These are phyloP conservation scores for Phytophthora agathidicida DNA, from an alignment of 352 stramenopile genomes.

Conservation along the genomic window DNA sequence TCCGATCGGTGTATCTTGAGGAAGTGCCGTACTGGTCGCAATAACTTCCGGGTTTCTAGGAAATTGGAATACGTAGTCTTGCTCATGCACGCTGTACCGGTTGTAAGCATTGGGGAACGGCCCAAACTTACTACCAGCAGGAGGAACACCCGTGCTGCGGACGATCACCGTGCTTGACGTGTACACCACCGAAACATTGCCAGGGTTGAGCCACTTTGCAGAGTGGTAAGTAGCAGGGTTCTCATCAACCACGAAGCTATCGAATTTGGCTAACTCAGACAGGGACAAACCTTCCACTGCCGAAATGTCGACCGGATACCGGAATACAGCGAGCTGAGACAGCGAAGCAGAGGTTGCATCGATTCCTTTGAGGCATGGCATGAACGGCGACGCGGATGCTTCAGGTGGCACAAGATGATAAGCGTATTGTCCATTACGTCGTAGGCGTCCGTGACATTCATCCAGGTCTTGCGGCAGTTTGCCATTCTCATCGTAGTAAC, in stretches of 20 bases:
- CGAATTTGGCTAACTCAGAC: conserved; percentile 48
- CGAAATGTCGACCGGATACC: conserved; percentile 49
- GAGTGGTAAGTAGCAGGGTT: conserved; percentile 28
- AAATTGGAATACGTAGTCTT: conserved; percentile 76
- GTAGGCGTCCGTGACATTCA: conserved; percentile 58
- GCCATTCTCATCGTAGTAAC: conserved; percentile 53
- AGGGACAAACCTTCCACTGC: conserved; percentile 58
- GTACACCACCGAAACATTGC: conserved; percentile 52
- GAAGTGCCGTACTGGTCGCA: conserved; percentile 33
- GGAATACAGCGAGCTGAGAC: conserved; percentile 48
- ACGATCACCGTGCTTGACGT: conserved; percentile 61
- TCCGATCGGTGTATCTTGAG: conserved; percentile 51
- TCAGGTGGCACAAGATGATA: conserved; percentile 51
- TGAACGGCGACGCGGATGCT: conserved; percentile 32
- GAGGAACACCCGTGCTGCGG: conserved; percentile 59
- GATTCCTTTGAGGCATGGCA: conserved; percentile 65
- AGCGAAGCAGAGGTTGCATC: conserved; percentile 18
- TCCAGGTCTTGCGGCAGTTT: conserved; percentile 51
- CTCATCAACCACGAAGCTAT: conserved; percentile 63
- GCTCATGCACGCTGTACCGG: conserved; percentile 38
- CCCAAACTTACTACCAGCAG: conserved; percentile 45
- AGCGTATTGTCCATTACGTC: conserved; percentile 49
- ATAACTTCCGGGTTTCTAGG: conserved; percentile 45
- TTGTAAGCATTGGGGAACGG: conserved; percentile 80
- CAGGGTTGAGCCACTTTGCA: conserved; percentile 61